Conservation (phyloP, 1,139 yeast species). For the Nakaseomyces sp. region DNA sequence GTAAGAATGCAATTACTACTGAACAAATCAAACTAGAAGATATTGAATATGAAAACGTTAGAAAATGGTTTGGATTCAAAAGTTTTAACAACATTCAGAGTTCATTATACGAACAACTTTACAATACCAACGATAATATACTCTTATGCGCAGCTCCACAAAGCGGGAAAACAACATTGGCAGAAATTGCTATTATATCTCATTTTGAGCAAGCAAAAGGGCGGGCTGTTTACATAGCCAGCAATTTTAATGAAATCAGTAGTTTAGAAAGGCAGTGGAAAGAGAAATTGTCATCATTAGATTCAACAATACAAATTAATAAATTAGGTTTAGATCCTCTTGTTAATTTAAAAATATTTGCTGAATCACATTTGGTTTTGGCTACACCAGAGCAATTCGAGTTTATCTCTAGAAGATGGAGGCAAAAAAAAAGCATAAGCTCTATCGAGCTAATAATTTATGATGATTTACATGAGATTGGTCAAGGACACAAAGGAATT, state of each 20-base stretch:
- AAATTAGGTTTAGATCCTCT: slow-evolving; percentile 57
- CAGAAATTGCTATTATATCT: slow-evolving; percentile 62
- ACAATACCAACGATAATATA: slow-evolving; percentile 47
- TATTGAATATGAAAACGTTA: slow-evolving; percentile 36
- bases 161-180: slow-evolving; percentile 63
- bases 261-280: slow-evolving; percentile 43
- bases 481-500: slow-evolving; percentile 48
- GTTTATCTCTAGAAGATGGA: slow-evolving; percentile 69
- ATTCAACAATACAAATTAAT: slow-evolving; percentile 42
- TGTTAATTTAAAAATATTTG: slow-evolving; percentile 46
- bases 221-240: slow-evolving; percentile 60
- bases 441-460: slow-evolving; percentile 58
- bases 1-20: slow-evolving; percentile 42
- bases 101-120: slow-evolving; percentile 55
- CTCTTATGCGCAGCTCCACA: slow-evolving; percentile 71
- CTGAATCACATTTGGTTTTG: slow-evolving; percentile 55
- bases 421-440: slow-evolving; percentile 60
- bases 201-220: slow-evolving; percentile 62
- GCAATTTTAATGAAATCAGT: slow-evolving; percentile 50
- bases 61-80: slow-evolving; percentile 29
- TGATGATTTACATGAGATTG: slow-evolving; percentile 70
- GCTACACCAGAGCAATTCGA: slow-evolving; percentile 79
- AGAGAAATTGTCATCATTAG: slow-evolving; percentile 37
- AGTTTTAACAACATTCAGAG: slow-evolving; percentile 66
- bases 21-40: slow-evolving; percentile 45